Conservation (phyloP, 1,284 basidiomycete species). For the Ceratobasidium sp. region DNA sequence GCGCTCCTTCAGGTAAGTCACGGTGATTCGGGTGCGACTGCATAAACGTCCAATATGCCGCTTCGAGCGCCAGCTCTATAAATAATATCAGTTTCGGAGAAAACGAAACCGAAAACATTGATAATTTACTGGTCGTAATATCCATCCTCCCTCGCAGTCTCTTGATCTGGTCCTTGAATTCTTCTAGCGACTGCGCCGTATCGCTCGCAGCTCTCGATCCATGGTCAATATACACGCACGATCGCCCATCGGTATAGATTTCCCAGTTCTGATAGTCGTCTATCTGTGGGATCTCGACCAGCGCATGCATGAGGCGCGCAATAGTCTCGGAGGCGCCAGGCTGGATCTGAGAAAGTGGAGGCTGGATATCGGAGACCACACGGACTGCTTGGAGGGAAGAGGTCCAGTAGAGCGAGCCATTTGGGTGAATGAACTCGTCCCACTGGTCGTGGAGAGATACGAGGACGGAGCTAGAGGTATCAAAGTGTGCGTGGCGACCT, state of each 20-base stretch:
- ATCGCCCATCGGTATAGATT: conserved; percentile 16
- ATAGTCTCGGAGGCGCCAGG: not conserved
- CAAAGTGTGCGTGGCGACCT: not conserved
- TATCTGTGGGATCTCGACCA: not conserved
- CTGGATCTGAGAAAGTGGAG: not conserved
- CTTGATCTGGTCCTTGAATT: not conserved
- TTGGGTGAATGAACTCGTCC: conserved; percentile 11
- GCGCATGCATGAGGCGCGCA: not conserved
- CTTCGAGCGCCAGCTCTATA: conserved; percentile 4
- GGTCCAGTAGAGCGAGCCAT: conserved; percentile 23
- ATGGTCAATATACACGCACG: conserved; percentile 19
- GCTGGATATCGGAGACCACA: conserved; percentile 7
- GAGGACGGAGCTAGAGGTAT: not conserved
- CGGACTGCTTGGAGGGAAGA: not conserved
- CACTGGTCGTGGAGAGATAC: not conserved
- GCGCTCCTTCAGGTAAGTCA: not conserved
- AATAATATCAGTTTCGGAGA: not conserved
- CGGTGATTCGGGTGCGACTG: conserved; percentile 21
- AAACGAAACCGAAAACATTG: too few relatives aligned
- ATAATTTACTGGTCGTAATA: not conserved
- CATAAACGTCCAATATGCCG: conserved; percentile 13
- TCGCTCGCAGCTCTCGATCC: conserved; percentile 18
- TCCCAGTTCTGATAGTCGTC: conserved; percentile 22
- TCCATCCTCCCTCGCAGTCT: not conserved
- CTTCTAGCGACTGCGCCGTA: not conserved